Evolutionary conservation across 2,329 filamentous ascomycete genomes (phyloP).

Genomic region (Botryotinia calthae): DNA sequence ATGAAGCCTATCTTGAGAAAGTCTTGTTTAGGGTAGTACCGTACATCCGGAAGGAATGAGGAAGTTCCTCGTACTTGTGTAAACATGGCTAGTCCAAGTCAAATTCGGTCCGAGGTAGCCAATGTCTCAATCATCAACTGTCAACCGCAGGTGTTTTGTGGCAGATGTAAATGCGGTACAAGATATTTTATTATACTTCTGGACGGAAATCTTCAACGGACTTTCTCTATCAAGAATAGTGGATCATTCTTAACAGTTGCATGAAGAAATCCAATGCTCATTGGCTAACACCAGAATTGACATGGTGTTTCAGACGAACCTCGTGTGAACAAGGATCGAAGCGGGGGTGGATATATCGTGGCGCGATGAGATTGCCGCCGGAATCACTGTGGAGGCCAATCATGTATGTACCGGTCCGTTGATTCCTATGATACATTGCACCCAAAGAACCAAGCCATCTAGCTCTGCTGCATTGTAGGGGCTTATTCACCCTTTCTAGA

Average conservation of each 20-base stretch:
- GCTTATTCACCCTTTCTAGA: neutral
- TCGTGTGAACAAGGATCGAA: constrained; percentile 9
- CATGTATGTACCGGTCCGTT: constrained; percentile 8
- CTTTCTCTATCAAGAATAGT: neutral
- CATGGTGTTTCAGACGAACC: neutral
- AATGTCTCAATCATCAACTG: constrained; percentile 13
- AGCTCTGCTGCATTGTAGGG: constrained; percentile 14
- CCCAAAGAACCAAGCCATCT: constrained; percentile 21
- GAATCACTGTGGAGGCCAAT: neutral
- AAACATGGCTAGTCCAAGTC: neutral
- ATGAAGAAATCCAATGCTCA: neutral
- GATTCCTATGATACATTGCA: constrained; percentile 18
- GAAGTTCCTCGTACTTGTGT: constrained; percentile 6
- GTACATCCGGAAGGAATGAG: constrained; percentile 13
- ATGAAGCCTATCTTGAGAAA: neutral
- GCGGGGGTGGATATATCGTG: constrained; percentile 5
- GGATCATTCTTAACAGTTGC: neutral
- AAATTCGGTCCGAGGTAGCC: constrained; percentile 20
- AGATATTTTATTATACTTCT: neutral
- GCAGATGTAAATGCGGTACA: neutral
- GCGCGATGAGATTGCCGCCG: neutral
- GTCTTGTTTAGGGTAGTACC: constrained; percentile 3
- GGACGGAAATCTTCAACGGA: neutral
- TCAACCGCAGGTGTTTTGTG: neutral
- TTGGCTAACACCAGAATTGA: neutral